A percentile compares a stretch with the other conserved stretches of the same genome.
Evolutionary conservation across 2,329 filamentous ascomycete genomes (phyloP).

Genomic region (Trichoderma citrinoviride): DNA sequence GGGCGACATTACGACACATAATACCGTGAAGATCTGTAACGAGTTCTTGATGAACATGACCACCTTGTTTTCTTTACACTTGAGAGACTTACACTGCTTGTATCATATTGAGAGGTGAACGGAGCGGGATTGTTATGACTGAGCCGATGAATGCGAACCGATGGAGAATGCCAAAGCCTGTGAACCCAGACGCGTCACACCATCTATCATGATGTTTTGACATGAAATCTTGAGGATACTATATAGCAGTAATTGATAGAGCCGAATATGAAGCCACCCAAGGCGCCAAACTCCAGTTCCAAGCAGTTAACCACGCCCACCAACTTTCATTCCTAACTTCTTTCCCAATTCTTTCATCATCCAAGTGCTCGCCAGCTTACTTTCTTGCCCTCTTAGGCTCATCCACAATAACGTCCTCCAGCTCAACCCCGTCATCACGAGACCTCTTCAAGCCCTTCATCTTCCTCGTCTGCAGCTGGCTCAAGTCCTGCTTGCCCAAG

Average conservation of each 20-base stretch:
- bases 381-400: slow-evolving; percentile 40
- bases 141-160: not conserved
- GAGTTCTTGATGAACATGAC: slow-evolving; percentile 1
- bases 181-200: not conserved
- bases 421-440: slow-evolving; percentile 56
- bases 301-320: slow-evolving; percentile 21
- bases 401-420: slow-evolving; percentile 43
- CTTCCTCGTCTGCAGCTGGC: slow-evolving; percentile 88
- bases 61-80: not conserved
- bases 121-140: not conserved
- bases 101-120: not conserved
- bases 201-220: slow-evolving; percentile 6
- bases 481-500: slow-evolving; percentile 83
- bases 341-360: not conserved
- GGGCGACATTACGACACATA: slow-evolving; percentile 1
- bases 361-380: slow-evolving; percentile 24
- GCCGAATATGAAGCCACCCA: slow-evolving; percentile 28
- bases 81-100: not conserved
- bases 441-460: slow-evolving; percentile 97
- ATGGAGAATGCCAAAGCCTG: not conserved
- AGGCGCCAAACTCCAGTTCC: slow-evolving; percentile 35
- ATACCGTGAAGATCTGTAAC: not conserved
- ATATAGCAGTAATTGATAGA: slow-evolving; percentile 21
- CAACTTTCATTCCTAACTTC: not conserved
- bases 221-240: slow-evolving; percentile 9